These are phyloP conservation scores for Trametes cinnabarina DNA, from an alignment of 768 basidiomycete species.

Conservation along the genomic window DNA sequence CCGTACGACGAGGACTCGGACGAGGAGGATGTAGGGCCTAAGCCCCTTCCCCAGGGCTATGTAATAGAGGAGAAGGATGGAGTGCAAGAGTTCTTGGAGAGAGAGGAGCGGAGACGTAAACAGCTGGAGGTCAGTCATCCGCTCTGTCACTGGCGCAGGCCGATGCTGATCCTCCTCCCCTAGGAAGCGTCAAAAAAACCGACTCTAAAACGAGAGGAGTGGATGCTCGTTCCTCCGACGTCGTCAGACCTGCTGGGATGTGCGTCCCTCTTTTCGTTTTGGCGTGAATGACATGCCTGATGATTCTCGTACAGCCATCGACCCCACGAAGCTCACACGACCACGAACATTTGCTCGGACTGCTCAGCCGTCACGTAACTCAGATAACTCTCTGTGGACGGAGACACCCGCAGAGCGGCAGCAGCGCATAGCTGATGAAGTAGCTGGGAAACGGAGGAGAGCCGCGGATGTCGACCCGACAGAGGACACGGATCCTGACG, in stretches of 20 bases:
- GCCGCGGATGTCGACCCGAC: slow-evolving; percentile 51
- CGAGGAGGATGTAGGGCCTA: slow-evolving; percentile 84
- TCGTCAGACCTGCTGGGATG: slow-evolving; percentile 75
- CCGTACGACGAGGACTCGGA: slow-evolving; percentile 39
- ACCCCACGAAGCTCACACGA: slow-evolving; percentile 77
- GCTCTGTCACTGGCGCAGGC: not conserved
- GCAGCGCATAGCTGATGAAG: slow-evolving; percentile 90
- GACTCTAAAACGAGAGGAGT: slow-evolving; percentile 81
- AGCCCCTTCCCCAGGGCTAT: slow-evolving; percentile 57
- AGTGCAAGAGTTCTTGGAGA: slow-evolving; percentile 79
- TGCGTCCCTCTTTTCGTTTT: slow-evolving; percentile 35
- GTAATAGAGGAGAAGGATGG: slow-evolving; percentile 51
- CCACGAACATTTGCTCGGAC: slow-evolving; percentile 76
- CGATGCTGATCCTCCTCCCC: not conserved
- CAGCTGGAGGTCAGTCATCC: slow-evolving; percentile 53
- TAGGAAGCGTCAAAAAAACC: slow-evolving; percentile 80
- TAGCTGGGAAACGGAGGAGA: slow-evolving; percentile 84
- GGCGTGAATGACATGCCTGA: not conserved
- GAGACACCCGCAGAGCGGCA: slow-evolving; percentile 94
- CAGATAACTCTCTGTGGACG: slow-evolving; percentile 84
- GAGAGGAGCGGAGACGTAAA: slow-evolving; percentile 75
- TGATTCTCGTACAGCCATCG: slow-evolving; percentile 55
- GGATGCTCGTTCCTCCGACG: slow-evolving; percentile 96
- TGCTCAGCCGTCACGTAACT: slow-evolving; percentile 35
- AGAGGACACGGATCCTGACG: slow-evolving; percentile 43